Evolutionary conservation across 805 yeast species (phyloP), one percentile per base, ranked within the genome.

Genomic region (Candida easanensis): DNA sequence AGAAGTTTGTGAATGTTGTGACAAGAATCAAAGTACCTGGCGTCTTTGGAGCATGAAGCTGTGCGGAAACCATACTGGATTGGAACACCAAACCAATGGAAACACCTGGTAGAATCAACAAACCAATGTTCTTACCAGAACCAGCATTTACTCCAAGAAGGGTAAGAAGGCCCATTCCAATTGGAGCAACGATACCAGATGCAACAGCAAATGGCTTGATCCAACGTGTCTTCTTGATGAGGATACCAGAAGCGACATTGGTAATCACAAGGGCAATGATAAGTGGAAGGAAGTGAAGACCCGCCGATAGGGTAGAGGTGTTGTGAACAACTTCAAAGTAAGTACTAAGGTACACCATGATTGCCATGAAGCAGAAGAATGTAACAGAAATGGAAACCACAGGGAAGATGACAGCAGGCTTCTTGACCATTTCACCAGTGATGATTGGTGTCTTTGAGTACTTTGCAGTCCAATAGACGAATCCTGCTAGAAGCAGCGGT

Each of bases 1-100:
- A 51, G 50, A 73, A 71, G 50, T 66, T 69, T 34, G 69, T 39
- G 32, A 68, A 63, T 1, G 76, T 55, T 3, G 78, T 73, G 1
- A 74, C 62, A 59, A 75, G 50, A 33, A 77, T 73, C 11, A 64
- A 60, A 1, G 71, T 66, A 9, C 81, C 80, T 2, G 73, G 66
- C 0, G 63, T 57, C 48, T 74, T 73, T 26, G 81, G 80, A 5
- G 79, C 77, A 21, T 61, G 52, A 5, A 64, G 27, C 44, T 66
- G 70, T 13, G 59, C 51, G 18, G 61, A 52, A 18, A 64, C 43
- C 35, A 64, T 27, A 6, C 60, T 47, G n/a, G 61, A 42, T 48
- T 68, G 73, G 48, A 66, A 48, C 27, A 51, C 48, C 8, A 58
- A 38, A 18, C 72, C 74, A 28, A 67, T 52, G 5, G 60, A 62